These are phyloP conservation scores for Aspergillus kassunensis DNA, from an alignment of 495 filamentous ascomycete genomes.

Conservation along the genomic window DNA sequence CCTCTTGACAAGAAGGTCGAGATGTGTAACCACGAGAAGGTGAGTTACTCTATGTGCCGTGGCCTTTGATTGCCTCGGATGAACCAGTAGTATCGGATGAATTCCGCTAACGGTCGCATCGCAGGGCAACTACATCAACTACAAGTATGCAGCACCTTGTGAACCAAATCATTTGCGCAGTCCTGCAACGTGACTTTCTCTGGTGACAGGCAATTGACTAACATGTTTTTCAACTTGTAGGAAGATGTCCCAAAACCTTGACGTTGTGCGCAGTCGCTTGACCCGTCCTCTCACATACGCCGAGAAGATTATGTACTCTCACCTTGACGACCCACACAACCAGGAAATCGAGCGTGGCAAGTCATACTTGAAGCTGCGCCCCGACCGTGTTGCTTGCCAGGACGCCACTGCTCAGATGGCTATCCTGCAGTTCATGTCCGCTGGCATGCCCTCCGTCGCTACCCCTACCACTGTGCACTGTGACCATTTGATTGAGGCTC, in stretches of 20 bases:
- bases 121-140: constrained; percentile 75
- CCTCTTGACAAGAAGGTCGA: constrained; percentile 72
- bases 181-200: background rate
- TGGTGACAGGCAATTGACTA: constrained; percentile 21
- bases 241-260: constrained; percentile 98
- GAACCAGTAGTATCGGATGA: background rate
- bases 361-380: constrained; percentile 92
- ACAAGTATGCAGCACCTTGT: constrained; percentile 50
- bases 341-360: constrained; percentile 94
- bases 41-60: constrained; percentile 23
- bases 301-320: constrained; percentile 88
- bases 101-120: constrained; percentile 19
- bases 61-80: constrained; percentile 10
- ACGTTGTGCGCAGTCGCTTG: constrained; percentile 79
- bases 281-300: constrained; percentile 92
- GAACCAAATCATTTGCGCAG: background rate
- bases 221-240: constrained; percentile 47
- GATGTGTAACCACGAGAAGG: constrained; percentile 74
- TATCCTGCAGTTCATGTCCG: constrained; percentile 99
- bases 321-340: constrained; percentile 93
- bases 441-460: constrained; percentile 89
- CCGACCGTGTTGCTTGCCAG: constrained; percentile 98
- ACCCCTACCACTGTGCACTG: constrained; percentile 98
- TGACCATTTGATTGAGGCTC: constrained; percentile 98
- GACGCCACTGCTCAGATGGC: constrained; percentile 99